Conservation (phyloP, 1,284 basidiomycete species). For the Xerocomus nothofagi region DNA sequence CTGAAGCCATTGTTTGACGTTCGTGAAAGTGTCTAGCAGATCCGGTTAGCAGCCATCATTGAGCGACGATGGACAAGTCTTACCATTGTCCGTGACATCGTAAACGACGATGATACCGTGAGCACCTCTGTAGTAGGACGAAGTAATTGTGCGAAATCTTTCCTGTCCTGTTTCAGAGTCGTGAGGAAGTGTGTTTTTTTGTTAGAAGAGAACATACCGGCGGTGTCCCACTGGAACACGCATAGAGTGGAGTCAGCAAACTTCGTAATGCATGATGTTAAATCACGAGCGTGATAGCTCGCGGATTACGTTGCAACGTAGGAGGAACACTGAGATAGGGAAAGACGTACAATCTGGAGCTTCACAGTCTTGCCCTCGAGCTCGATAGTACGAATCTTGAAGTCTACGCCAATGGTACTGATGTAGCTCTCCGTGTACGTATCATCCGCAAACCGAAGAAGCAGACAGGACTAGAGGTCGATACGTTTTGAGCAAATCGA, state of each 20-base stretch:
- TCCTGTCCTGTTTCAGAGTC: constrained; percentile 69
- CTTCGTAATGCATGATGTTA: not conserved
- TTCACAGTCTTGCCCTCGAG: constrained; percentile 99
- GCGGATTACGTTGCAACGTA: not conserved
- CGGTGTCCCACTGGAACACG: constrained; percentile 82
- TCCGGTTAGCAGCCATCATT: constrained; percentile 8
- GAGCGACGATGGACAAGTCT: constrained; percentile 15
- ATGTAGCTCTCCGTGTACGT: constrained; percentile 99
- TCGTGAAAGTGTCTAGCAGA: constrained; percentile 85
- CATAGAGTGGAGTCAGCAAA: constrained; percentile 15
- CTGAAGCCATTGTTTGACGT: constrained; percentile 99
- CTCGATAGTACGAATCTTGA: constrained; percentile 99
- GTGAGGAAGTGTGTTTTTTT: constrained; percentile 1
- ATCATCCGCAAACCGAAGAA: constrained; percentile 98
- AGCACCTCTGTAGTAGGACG: constrained; percentile 95
- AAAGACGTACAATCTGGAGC: constrained; percentile 90
- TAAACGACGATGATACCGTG: constrained; percentile 99
- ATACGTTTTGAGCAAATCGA: constrained; percentile 16
- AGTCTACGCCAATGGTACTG: constrained; percentile 98
- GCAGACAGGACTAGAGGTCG: constrained; percentile 82
- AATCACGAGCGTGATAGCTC: not conserved
- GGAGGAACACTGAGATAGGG: constrained; percentile 6
- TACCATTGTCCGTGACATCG: constrained; percentile 98
- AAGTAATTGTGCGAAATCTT: constrained; percentile 96
- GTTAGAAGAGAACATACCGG: constrained; percentile 49